These are phyloP conservation scores for Paracorniculantispora psalliotae DNA, from an alignment of 2,329 filamentous ascomycete genomes.

Conservation along the genomic window DNA sequence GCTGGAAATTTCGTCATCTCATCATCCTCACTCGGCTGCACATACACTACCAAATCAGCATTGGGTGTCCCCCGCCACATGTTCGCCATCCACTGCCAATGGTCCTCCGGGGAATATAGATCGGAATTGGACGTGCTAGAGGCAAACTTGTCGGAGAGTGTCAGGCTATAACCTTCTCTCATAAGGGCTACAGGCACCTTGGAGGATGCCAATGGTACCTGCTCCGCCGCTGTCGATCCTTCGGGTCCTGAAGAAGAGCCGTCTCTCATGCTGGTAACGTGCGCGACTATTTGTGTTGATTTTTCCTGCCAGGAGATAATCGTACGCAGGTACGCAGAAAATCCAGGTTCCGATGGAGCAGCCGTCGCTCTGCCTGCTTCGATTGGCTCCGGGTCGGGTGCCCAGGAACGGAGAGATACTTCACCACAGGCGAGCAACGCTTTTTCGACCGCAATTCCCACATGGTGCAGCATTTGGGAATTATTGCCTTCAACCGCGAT, in stretches of 20 bases:
- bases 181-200: conserved; percentile 68
- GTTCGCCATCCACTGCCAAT: conserved; percentile 97
- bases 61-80: conserved; percentile 84
- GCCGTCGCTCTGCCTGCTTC: conserved; percentile 18
- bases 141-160: conserved; percentile 70
- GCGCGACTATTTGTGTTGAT: conserved; percentile 62
- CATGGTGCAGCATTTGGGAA: conserved; percentile 41
- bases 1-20: conserved; percentile 35
- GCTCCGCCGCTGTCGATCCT: conserved; percentile 11
- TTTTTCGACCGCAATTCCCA: conserved; percentile 60
- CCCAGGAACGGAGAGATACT: conserved; percentile 40
- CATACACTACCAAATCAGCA: conserved; percentile 72
- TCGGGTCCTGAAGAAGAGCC: conserved; percentile 11
- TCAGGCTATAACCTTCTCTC: conserved; percentile 73
- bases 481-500: conserved; percentile 79
- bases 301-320: conserved; percentile 72
- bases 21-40: conserved; percentile 38
- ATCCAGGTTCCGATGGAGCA: conserved; percentile 31
- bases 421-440: conserved; percentile 49
- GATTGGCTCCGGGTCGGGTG: conserved; percentile 25
- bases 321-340: conserved; percentile 59
- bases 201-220: background rate
- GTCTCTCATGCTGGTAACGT: conserved; percentile 34
- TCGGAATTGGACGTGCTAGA: conserved; percentile 70
- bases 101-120: conserved; percentile 74